Evolutionary conservation across 345 rosid species (phyloP), one percentile per base, ranked within the genome.

Genomic region (Corymbia maculata): DNA sequence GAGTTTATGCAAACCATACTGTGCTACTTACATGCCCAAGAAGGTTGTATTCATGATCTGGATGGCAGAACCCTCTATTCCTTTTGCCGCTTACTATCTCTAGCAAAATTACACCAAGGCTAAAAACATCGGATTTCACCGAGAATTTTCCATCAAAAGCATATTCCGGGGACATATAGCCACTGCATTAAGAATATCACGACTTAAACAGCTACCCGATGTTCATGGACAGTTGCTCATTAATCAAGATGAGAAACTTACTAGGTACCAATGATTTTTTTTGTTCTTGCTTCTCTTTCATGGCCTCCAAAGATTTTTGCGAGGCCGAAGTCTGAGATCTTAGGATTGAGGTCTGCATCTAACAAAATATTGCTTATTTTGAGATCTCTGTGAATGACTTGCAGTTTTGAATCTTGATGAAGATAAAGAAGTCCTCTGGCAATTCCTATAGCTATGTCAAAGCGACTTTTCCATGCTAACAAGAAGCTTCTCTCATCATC

Each of bases 51-150:
- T 88, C 75, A 49, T 84, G 89, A 85, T 91, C 87, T 16, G 90
- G 52, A 14, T 89, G 91, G 87, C 91, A 75, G 87, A 93, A 94
- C 19, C 95, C 90, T 68, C 89, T 93, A 51, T 92, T 93, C 88
- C 90, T 93, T 86, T 90, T 91, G 64, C 96, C 95, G 53, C 92
- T 93, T 30, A 94, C 51, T 9, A 93, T 92, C 92, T 64, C 75
- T 64, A 64, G 75, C 75, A 64, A 64, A 64, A 13, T 8, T 64
- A 64, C 75, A 64, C 75, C 75, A n/a, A 64, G 75, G 36, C 75
- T 64, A 64, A 64, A 64, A n/a, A 64, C 19, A 14, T 64, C 75
- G 42, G 42, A 64, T 86, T 93, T 93, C 36, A n/a, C 42, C 0
- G 75, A 64, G 75, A 64, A 64, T n/a, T 64, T 64, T 64, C 75